Conservation (phyloP, 768 basidiomycete species). For the Hypsizygus marmoreus region DNA sequence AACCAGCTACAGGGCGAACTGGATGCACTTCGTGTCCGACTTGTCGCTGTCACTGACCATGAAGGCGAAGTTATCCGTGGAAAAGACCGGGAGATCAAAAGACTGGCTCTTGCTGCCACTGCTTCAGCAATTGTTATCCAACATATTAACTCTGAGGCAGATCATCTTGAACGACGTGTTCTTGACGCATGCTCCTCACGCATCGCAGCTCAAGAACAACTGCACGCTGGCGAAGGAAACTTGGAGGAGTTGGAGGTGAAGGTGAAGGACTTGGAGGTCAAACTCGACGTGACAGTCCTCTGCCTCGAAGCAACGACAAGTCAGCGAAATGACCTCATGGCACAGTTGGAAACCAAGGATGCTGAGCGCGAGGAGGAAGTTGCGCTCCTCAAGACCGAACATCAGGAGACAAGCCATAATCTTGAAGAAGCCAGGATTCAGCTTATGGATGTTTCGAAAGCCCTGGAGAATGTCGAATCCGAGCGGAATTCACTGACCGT, state of each 20-base stretch:
- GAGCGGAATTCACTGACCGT: conserved; percentile 68
- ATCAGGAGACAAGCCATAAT: conserved; percentile 36
- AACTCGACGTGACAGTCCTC: conserved; percentile 33
- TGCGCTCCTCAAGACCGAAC: conserved; percentile 32
- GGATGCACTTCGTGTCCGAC: conserved; percentile 26
- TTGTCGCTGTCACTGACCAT: conserved; percentile 13
- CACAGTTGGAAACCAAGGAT: conserved; percentile 34
- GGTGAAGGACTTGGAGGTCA: conserved; percentile 32
- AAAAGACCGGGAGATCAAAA: conserved; percentile 32
- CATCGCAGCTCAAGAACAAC: conserved; percentile 11
- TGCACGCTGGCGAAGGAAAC: conserved; percentile 20
- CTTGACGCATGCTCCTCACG: conserved; percentile 7
- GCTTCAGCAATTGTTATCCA: conserved; percentile 43
- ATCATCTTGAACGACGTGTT: conserved; percentile 9
- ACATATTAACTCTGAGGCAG: conserved; percentile 33
- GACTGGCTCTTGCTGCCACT: conserved; percentile 32
- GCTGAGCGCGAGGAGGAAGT: conserved; percentile 30
- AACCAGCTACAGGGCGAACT: conserved; percentile 30
- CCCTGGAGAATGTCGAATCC: conserved; percentile 59
- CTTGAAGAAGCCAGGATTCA: conserved; percentile 45
- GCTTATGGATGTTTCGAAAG: conserved; percentile 43
- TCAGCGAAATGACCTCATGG: conserved; percentile 38
- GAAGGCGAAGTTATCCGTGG: conserved; percentile 18
- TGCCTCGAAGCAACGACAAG: conserved; percentile 38
- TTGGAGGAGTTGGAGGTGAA: conserved; percentile 21